phyloP scores from a whole-genome alignment of 768 basidiomycete species.

The Baorangia bicolor region DNA sequence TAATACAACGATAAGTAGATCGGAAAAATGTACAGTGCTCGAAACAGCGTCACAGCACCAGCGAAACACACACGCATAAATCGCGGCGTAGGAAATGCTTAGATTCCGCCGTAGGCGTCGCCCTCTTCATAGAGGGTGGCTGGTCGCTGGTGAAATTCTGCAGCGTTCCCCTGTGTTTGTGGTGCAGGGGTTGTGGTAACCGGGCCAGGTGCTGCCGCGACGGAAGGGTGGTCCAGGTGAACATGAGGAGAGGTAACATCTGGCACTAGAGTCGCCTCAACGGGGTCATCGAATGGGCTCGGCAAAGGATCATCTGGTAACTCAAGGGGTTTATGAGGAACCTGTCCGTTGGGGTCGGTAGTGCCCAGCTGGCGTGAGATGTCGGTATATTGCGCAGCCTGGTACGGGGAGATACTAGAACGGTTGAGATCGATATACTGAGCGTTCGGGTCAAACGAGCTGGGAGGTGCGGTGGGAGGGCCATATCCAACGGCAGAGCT shows the following conservation, averaged over 20 bases:
- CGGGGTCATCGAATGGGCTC: conserved; percentile 29
- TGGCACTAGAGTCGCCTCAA: background rate
- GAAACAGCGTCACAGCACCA: conserved; percentile 10
- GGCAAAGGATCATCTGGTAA: conserved; percentile 26
- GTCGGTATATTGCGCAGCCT: conserved; percentile 72
- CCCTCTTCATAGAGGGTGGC: conserved; percentile 55
- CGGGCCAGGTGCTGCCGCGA: conserved; percentile 9
- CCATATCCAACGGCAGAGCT: conserved; percentile 15
- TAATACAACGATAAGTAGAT: conserved; percentile 27
- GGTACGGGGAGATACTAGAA: conserved; percentile 72
- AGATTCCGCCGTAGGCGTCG: conserved; percentile 72
- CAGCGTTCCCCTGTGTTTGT: conserved; percentile 7
- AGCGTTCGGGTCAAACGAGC: conserved; percentile 22
- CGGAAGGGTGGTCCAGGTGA: conserved; percentile 21
- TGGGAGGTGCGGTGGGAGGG: conserved; percentile 4
- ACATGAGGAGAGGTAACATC: conserved; percentile 37
- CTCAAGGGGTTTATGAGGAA: conserved; percentile 14
- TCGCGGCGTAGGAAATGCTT: conserved; percentile 15
- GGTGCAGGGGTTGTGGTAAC: conserved; percentile 9
- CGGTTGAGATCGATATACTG: conserved; percentile 67
- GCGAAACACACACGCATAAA: conserved; percentile 8
- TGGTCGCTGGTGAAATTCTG: conserved; percentile 38
- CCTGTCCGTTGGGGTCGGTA: conserved; percentile 22
- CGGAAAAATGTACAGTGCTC: conserved; percentile 21
- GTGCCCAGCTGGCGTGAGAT: conserved; percentile 57